A percentile compares a stretch with the other conserved stretches of the same genome.
Conservation (phyloP, 1,284 basidiomycete genomes). For the Cerioporus squamosus region DNA sequence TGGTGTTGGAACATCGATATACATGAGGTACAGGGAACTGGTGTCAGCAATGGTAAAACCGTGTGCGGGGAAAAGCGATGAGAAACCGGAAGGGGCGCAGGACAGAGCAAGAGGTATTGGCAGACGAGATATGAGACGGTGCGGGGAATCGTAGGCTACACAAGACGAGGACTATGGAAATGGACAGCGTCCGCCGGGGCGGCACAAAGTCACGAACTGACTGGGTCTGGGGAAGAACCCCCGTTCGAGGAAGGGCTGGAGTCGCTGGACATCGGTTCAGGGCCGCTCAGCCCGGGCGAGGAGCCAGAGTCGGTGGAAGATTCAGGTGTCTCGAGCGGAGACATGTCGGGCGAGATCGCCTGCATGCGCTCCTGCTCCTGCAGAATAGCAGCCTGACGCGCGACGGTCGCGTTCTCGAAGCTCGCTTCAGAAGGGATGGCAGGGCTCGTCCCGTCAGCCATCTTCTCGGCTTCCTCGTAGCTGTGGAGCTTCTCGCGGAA, state of each 20-base stretch:
- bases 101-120: background rate
- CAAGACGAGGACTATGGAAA: background rate
- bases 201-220: background rate
- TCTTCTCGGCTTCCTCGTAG: conserved; percentile 65
- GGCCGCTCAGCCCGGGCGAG: conserved; percentile 6
- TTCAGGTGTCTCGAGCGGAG: conserved; percentile 35
- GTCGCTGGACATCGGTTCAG: background rate
- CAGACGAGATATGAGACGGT: background rate
- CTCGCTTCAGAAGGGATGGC: conserved; percentile 48
- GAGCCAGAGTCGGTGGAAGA: conserved; percentile 10
- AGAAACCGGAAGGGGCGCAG: background rate
- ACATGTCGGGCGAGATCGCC: conserved; percentile 34
- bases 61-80: background rate
- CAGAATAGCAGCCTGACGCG: conserved; percentile 58
- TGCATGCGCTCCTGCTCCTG: conserved; percentile 62
- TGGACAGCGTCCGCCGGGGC: conserved; percentile 1
- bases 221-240: background rate
- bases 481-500: conserved; percentile 71
- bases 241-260: conserved; percentile 12
- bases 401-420: conserved; percentile 57
- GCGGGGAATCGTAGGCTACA: conserved; percentile 14
- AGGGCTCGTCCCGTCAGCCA: conserved; percentile 51
- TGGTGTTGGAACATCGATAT: background rate
- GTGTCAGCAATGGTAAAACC: background rate
- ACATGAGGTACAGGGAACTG: background rate